phyloP scores from a whole-genome alignment of 768 basidiomycete genomes.

The Leccinellum rugosiceps region DNA sequence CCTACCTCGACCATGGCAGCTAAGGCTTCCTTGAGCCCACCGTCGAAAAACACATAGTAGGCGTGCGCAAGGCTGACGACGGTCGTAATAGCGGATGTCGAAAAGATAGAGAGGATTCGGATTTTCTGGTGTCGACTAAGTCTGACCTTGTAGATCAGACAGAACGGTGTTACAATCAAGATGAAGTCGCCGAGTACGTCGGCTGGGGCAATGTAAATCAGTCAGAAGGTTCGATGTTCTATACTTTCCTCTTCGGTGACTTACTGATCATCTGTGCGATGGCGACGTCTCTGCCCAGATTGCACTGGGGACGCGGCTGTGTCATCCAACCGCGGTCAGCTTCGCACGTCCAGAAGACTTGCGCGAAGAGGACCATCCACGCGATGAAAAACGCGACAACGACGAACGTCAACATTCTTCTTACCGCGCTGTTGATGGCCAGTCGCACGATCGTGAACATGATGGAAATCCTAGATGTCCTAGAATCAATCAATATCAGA shows the following conservation, averaged over 20 bases:
- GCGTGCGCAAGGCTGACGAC: background rate
- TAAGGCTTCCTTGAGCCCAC: constrained; percentile 1
- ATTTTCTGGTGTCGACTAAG: background rate
- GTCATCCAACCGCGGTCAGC: constrained; percentile 4
- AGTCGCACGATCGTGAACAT: constrained; percentile 5
- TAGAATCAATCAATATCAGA: background rate
- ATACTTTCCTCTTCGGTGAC: background rate
- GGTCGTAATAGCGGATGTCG: constrained; percentile 4
- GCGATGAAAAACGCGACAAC: background rate
- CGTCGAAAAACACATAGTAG: background rate
- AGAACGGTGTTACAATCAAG: background rate
- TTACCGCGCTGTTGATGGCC: background rate
- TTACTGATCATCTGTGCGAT: background rate
- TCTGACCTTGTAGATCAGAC: background rate
- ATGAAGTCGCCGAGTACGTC: constrained; percentile 1
- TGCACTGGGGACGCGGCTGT: background rate
- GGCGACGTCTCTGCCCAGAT: background rate
- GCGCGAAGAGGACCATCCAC: constrained; percentile 4
- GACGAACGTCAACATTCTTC: background rate
- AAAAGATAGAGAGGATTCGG: constrained; percentile 4
- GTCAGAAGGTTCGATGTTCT: background rate
- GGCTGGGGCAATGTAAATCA: background rate
- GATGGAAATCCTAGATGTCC: background rate
- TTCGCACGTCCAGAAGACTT: constrained; percentile 4
- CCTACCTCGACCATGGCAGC: constrained; percentile 1